Evolutionary conservation across 2,329 filamentous ascomycete species (phyloP).

Genomic region (Lecanicillium sp.): DNA sequence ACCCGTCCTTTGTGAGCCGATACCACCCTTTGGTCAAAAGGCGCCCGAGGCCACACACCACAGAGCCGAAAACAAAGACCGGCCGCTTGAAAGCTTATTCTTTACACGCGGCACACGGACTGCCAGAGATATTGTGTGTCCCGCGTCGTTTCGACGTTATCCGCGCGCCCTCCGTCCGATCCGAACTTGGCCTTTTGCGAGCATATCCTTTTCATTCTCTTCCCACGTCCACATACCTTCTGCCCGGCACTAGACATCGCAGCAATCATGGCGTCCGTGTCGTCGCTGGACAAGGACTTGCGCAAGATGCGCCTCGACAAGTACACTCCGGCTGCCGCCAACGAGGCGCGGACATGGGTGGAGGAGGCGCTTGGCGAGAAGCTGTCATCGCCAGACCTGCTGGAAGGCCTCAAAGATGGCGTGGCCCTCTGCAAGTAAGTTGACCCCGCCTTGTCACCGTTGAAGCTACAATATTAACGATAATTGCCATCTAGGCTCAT

Average conservation of each 20-base stretch:
- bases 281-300: constrained; percentile 92
- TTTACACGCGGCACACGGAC: background rate
- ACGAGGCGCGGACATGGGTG: constrained; percentile 81
- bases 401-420: constrained; percentile 85
- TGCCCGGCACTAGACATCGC: background rate
- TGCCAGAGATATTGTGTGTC: background rate
- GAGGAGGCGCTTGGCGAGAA: constrained; percentile 71
- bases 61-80: no score
- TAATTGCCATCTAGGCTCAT: constrained; percentile 57
- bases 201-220: background rate
- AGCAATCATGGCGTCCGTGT: constrained; percentile 76
- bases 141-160: background rate
- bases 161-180: no score
- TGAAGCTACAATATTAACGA: constrained; percentile 14
- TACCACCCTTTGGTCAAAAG: no score
- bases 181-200: no score
- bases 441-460: background rate
- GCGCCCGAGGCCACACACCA: no score
- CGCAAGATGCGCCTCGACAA: constrained; percentile 85
- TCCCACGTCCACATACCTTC: background rate
- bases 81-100: background rate
- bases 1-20: background rate
- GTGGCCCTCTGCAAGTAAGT: constrained; percentile 84
- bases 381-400: constrained; percentile 66
- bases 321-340: constrained; percentile 86